phyloP scores from a whole-genome alignment of 1,139 yeast species.

The Blastobotrys proliferans region DNA sequence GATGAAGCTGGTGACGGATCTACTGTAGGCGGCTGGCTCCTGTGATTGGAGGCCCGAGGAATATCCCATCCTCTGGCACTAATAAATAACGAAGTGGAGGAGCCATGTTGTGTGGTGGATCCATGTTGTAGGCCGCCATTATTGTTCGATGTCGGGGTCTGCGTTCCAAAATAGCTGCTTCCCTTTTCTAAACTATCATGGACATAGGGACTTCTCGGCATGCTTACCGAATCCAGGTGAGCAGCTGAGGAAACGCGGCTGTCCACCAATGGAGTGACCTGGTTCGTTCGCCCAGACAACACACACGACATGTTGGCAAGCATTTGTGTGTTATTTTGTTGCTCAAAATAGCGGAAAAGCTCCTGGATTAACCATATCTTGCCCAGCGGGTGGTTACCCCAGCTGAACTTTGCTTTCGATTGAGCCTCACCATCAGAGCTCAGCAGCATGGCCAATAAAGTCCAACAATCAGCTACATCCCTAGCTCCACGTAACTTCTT shows the following conservation, averaged over 20 bases:
- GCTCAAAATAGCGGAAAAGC: conserved; percentile 62
- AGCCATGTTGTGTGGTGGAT: background rate
- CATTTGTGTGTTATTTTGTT: conserved; percentile 73
- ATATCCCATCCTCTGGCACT: conserved; percentile 16
- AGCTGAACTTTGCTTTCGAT: conserved; percentile 32
- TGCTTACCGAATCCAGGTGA: background rate
- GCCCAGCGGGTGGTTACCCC: conserved; percentile 87
- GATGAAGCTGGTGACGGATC: conserved; percentile 17
- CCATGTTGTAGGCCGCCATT: background rate
- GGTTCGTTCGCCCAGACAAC: conserved; percentile 25
- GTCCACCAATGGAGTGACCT: background rate
- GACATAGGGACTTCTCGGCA: background rate
- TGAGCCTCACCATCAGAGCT: conserved; percentile 11
- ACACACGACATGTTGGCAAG: conserved; percentile 84
- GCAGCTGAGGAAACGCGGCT: too few relatives aligned
- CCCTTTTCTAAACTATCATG: background rate
- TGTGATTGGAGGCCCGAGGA: background rate
- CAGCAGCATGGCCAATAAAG: conserved; percentile 37
- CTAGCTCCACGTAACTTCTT: conserved; percentile 53
- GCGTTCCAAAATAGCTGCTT: background rate
- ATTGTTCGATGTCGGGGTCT: background rate
- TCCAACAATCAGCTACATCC: conserved; percentile 78
- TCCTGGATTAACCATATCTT: conserved; percentile 66
- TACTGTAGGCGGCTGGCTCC: conserved; percentile 5
- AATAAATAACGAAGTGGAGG: conserved; percentile 1